Evolutionary conservation across 345 rosid species (phyloP).

Genomic region (Salix brachista): DNA sequence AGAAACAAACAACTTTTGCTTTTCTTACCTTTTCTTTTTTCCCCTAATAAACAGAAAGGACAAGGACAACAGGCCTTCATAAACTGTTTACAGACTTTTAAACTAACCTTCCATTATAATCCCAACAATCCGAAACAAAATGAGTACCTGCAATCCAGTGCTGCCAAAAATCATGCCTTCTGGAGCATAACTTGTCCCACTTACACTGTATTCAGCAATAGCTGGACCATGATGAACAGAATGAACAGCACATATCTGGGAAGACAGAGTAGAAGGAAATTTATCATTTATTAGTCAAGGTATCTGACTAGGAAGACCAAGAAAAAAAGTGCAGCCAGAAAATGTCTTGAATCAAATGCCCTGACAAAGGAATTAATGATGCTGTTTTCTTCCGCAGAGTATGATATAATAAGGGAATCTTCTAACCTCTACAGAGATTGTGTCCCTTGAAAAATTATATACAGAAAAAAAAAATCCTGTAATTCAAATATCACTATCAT

Average conservation of each 20-base stretch:
- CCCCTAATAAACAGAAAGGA: neutral
- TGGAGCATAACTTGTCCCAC: constrained; percentile 97
- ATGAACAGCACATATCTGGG: constrained; percentile 81
- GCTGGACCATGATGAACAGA: constrained; percentile 62
- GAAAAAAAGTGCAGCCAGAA: neutral
- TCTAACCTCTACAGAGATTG: neutral
- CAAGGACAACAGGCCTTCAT: neutral
- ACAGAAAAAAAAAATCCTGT: neutral
- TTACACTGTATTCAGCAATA: constrained; percentile 67
- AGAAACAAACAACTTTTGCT: neutral
- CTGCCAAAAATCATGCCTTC: constrained; percentile 78
- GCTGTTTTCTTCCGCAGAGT: neutral
- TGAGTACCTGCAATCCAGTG: constrained; percentile 59
- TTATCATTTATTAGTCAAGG: neutral
- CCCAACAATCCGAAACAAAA: constrained; percentile 5
- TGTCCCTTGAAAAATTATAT: too few relatives aligned
- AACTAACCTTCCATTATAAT: neutral
- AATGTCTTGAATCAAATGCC: neutral
- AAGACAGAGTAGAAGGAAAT: constrained; percentile 15
- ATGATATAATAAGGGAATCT: neutral
- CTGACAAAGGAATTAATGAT: neutral
- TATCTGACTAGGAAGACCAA: neutral
- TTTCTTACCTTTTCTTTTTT: neutral
- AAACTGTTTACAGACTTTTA: neutral
- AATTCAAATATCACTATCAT: neutral